Conservation (phyloP, 768 basidiomycete genomes). For the Cytidiella melzeri region DNA sequence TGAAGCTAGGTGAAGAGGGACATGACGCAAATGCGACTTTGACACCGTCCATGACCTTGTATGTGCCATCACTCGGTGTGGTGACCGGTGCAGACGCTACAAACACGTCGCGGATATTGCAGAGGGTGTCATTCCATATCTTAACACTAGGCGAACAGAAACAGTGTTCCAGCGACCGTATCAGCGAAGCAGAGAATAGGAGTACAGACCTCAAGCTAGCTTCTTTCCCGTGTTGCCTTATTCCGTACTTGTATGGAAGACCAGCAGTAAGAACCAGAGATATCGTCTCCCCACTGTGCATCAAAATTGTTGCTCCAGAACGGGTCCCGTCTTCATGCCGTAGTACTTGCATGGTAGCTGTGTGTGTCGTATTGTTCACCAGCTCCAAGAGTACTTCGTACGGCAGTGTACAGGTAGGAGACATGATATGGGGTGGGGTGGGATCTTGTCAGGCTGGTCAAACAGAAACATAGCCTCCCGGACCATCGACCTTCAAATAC, state of each 20-base stretch:
- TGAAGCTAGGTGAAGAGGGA: neutral
- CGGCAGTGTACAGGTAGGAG: constrained; percentile 43
- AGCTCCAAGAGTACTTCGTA: constrained; percentile 51
- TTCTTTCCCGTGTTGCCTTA: constrained; percentile 34
- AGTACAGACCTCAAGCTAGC: constrained; percentile 40
- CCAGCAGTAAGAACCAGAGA: constrained; percentile 46
- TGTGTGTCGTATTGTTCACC: constrained; percentile 38
- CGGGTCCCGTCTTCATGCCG: constrained; percentile 24
- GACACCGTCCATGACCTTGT: constrained; percentile 14
- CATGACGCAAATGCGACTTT: constrained; percentile 3
- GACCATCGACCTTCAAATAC: constrained; percentile 1
- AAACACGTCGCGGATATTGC: constrained; percentile 26
- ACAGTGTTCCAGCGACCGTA: neutral
- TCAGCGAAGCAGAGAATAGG: neutral
- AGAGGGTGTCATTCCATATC: constrained; percentile 39
- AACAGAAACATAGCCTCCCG: neutral
- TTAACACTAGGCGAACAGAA: constrained; percentile 29
- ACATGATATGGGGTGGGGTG: constrained; percentile 10
- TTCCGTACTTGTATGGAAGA: constrained; percentile 39
- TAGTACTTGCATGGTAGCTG: constrained; percentile 35
- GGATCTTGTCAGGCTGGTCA: neutral
- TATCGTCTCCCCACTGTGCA: constrained; percentile 36
- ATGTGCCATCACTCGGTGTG: neutral
- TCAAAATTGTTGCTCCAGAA: constrained; percentile 31
- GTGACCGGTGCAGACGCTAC: neutral